phyloP scores from a whole-genome alignment of 805 yeast genomes.

The Clavispora santaluciae region DNA sequence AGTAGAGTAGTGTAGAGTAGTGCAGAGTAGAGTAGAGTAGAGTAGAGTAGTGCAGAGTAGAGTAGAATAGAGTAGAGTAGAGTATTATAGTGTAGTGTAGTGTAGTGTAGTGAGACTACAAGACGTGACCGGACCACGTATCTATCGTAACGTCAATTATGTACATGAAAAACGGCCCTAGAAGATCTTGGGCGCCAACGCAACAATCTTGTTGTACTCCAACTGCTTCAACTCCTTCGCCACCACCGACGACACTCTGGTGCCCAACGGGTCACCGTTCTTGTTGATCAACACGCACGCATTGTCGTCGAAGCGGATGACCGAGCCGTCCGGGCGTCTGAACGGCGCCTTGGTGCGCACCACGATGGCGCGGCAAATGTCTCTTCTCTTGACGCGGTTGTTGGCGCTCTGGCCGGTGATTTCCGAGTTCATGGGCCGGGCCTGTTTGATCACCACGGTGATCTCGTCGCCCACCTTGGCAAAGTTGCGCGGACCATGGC shows the following conservation, averaged over 20 bases:
- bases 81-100: too few species aligned
- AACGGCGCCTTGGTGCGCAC: conserved; percentile 84
- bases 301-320: conserved; percentile 86
- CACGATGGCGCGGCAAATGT: conserved; percentile 90
- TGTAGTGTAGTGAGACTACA: too few species aligned
- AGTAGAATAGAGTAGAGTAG: too few species aligned
- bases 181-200: conserved; percentile 74
- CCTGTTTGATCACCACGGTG: conserved; percentile 90
- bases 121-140: too few species aligned
- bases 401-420: conserved; percentile 70
- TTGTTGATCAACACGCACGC: conserved; percentile 95
- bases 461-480: conserved; percentile 89
- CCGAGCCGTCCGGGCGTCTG: conserved; percentile 81
- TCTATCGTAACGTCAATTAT: neutral
- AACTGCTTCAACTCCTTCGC: conserved; percentile 84
- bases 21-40: too few species aligned
- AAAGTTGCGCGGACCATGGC: conserved; percentile 79
- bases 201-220: conserved; percentile 78
- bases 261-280: conserved; percentile 89
- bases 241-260: conserved; percentile 85
- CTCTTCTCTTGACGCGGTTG: conserved; percentile 89
- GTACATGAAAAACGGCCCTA: conserved; percentile 5
- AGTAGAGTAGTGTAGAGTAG: too few species aligned
- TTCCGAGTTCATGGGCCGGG: conserved; percentile 68
- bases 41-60: too few species aligned